Percentiles rank a stretch among this genome's conserved stretches.
phyloP scores from a whole-genome alignment of 116 monocot species.

The Iris pallida region DNA sequence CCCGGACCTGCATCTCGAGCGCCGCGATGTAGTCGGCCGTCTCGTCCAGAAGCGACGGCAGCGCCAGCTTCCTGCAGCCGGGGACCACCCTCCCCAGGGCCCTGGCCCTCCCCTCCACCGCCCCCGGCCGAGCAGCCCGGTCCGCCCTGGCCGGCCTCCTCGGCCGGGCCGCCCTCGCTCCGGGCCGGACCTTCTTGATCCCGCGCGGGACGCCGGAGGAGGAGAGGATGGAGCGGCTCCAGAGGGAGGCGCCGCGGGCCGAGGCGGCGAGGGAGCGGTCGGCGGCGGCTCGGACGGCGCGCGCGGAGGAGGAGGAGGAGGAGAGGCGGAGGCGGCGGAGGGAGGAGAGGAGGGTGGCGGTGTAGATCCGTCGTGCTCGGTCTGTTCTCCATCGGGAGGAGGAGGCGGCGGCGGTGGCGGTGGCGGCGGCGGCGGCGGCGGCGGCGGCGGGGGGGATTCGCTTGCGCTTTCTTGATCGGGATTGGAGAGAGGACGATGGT shows the following conservation, averaged over 20 bases:
- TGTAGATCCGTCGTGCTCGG: slow-evolving; percentile 20
- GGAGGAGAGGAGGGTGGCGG: slow-evolving; percentile 32
- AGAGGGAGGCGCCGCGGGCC: slow-evolving; percentile 28
- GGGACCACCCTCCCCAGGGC: slow-evolving; percentile 64
- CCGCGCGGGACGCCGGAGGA: no score
- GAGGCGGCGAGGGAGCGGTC: slow-evolving; percentile 32
- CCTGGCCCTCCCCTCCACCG: slow-evolving; percentile 38
- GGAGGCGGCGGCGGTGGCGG: background rate
- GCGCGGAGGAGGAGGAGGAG: background rate
- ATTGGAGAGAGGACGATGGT: no score
- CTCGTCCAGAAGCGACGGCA: slow-evolving; percentile 62
- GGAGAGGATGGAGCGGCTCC: slow-evolving; percentile 43
- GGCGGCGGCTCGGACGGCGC: slow-evolving; percentile 32
- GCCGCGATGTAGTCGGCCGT: slow-evolving; percentile 82
- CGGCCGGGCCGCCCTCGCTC: background rate
- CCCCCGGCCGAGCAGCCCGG: slow-evolving; percentile 1
- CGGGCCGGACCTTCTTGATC: slow-evolving; percentile 17
- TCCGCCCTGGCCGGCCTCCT: background rate
- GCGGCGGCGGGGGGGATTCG: no score
- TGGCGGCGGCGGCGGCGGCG: no score
- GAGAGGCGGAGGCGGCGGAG: slow-evolving; percentile 27
- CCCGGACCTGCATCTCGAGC: slow-evolving; percentile 82
- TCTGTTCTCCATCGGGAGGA: slow-evolving; percentile 14
- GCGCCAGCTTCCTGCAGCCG: slow-evolving; percentile 61
- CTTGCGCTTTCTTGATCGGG: no score